Conservation (phyloP, 108 stramenopile species). For the Stephanodiscus triporus region DNA sequence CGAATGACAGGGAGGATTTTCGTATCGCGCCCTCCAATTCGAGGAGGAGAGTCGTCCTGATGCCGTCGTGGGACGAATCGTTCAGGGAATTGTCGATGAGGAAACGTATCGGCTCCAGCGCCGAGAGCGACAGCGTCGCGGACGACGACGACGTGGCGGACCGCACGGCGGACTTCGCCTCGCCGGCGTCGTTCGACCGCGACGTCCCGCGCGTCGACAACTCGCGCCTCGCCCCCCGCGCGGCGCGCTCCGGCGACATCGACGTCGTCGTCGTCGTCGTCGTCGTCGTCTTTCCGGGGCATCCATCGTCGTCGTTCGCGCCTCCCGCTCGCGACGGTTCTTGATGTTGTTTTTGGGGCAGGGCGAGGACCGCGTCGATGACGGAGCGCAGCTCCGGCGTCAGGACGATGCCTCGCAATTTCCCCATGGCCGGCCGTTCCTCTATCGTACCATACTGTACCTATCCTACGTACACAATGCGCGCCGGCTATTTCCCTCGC, state of each 20-base stretch:
- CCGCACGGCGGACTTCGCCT: neutral
- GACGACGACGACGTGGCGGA: neutral
- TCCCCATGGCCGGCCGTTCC: too few relatives aligned
- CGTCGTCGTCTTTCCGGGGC: too few relatives aligned
- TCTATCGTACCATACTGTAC: too few relatives aligned
- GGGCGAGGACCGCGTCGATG: slow-evolving; percentile 11
- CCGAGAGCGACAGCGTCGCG: slow-evolving; percentile 8
- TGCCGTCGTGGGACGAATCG: neutral
- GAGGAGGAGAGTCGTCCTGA: too few relatives aligned
- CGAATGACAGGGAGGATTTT: slow-evolving; percentile 2
- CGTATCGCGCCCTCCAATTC: slow-evolving; percentile 17
- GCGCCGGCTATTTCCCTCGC: too few relatives aligned
- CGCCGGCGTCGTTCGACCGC: neutral
- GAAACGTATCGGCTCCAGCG: slow-evolving; percentile 5
- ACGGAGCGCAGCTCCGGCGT: slow-evolving; percentile 20
- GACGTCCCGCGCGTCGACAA: neutral
- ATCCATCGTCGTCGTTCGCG: neutral
- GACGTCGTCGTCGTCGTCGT: neutral
- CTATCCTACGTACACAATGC: too few relatives aligned
- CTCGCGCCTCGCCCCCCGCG: neutral
- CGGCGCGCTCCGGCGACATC: neutral
- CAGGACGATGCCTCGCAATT: slow-evolving; percentile 25
- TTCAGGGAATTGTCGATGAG: slow-evolving; percentile 11
- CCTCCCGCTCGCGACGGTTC: neutral
- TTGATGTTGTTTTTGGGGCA: slow-evolving; percentile 14